Evolutionary conservation across 2,329 filamentous ascomycete species (phyloP), one percentile per base, ranked within the genome.

Genomic region (Claviceps sp.): DNA sequence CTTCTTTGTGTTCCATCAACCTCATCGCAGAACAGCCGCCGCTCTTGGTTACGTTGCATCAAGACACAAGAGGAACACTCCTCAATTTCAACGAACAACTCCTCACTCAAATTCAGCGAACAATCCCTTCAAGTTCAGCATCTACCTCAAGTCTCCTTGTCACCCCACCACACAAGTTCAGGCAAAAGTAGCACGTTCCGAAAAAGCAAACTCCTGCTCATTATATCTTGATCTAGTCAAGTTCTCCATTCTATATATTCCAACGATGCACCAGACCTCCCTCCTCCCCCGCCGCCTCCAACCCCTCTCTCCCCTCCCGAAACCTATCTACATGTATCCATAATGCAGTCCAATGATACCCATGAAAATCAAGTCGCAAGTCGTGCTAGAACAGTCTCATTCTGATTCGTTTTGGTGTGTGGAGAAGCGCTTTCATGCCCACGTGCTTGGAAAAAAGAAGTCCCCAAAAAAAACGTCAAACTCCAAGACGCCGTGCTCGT

Each of bases 401-500:
- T 59, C 55, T 54, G 55, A 57, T 65, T 58, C 59, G 62, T 63
- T 34, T 34, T 59, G 59, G 18, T 63, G 61, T 65, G 67, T 70
- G 66, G 67, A 69, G 67, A 71, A 71, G 67, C 67, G 63, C 68
- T 73, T 75, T 75, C 72, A 65, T 70, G 68, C 71, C 30, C 72
- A 72, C 72, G 68, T 66, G 69, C 67, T 47, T 44, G 67, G 65
- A 67, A 67, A 66, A 63, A 65, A 66, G 66, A 66, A 63, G 63
- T 61, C 18, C 30, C 30, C 4, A 67, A 59, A 58, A 67, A 59
- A 58, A 52, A 55, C 26, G 26, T 59, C 34, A 59, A 60, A 65
- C 63, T 65, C 71, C 71, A 69, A 65, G 73, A 77, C 75, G 69
- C 76, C 76, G 70, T 69, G 75, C 75, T 78, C 47, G 67, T 69